phyloP scores from a whole-genome alignment of 2,329 filamentous ascomycete genomes.

The Exutisphaerella laricina region DNA sequence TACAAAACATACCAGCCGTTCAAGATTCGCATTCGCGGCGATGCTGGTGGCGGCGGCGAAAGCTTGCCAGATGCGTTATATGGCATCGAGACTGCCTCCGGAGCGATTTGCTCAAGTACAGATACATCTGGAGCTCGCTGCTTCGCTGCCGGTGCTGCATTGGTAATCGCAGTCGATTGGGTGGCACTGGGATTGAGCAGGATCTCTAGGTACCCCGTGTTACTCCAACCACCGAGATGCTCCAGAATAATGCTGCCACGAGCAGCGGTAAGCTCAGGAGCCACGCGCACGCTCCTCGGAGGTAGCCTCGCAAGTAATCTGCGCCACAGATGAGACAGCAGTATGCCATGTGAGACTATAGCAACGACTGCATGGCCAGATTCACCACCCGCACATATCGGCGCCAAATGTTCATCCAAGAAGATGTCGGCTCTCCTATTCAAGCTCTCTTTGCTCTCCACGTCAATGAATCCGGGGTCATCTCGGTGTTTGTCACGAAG shows the following conservation, averaged over 20 bases:
- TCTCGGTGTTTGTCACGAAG: constrained; percentile 37
- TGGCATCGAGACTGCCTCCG: no score
- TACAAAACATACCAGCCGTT: not conserved
- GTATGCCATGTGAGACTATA: constrained; percentile 77
- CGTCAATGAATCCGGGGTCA: constrained; percentile 47
- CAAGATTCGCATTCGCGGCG: no score
- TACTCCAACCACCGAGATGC: constrained; percentile 57
- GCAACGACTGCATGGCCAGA: constrained; percentile 44
- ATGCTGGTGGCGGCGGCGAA: no score
- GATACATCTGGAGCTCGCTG: no score
- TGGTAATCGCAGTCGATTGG: not conserved
- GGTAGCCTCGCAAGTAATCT: constrained; percentile 55
- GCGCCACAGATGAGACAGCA: constrained; percentile 65
- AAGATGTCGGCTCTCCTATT: constrained; percentile 59
- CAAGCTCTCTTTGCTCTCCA: constrained; percentile 67
- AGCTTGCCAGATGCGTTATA: no score
- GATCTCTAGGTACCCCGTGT: constrained; percentile 57
- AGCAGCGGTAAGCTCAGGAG: constrained; percentile 38
- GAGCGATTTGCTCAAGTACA: no score
- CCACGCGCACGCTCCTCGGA: constrained; percentile 41
- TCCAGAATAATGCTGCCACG: constrained; percentile 41
- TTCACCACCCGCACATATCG: constrained; percentile 43
- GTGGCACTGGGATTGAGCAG: constrained; percentile 7
- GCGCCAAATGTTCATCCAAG: constrained; percentile 57
- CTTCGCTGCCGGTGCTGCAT: not conserved